Percentiles rank a stretch among this genome's conserved stretches.
phyloP scores from a whole-genome alignment of 2,329 filamentous ascomycete genomes.

The Cyphellophora attinorum region DNA sequence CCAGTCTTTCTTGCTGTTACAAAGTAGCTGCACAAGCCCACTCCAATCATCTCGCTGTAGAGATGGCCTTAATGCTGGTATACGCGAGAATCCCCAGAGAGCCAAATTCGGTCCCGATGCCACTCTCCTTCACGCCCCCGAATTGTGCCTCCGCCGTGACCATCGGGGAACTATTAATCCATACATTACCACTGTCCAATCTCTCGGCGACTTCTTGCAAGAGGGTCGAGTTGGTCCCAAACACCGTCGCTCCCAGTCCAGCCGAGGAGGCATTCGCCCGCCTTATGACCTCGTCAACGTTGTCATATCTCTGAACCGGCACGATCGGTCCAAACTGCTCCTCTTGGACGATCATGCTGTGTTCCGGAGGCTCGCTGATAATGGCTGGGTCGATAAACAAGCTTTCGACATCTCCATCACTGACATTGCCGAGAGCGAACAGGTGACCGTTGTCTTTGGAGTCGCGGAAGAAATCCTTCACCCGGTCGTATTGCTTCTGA shows the following conservation, averaged over 20 bases:
- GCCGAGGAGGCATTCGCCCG: conserved; percentile 44
- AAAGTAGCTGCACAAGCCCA: no score
- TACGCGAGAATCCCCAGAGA: no score
- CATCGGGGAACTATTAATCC: conserved; percentile 11
- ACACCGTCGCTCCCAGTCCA: conserved; percentile 50
- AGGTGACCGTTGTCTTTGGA: conserved; percentile 44
- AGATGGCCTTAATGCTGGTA: no score
- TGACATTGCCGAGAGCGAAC: conserved; percentile 40
- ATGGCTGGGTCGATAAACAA: conserved; percentile 52
- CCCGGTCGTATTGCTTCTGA: conserved; percentile 52
- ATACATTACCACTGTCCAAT: conserved; percentile 47
- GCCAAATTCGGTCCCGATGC: conserved; percentile 23
- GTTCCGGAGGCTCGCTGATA: conserved; percentile 46
- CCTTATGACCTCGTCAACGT: conserved; percentile 49
- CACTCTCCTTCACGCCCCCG: conserved; percentile 22
- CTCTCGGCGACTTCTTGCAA: conserved; percentile 43
- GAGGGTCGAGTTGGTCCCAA: conserved; percentile 40
- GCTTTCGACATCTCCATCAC: conserved; percentile 32
- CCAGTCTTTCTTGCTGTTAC: no score
- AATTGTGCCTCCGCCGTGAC: conserved; percentile 10
- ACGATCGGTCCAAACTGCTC: conserved; percentile 57
- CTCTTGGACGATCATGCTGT: conserved; percentile 45
- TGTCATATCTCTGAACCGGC: conserved; percentile 50
- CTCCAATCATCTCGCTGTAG: no score
- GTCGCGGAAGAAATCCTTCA: conserved; percentile 46